A percentile compares a stretch with the other conserved stretches of the same genome.
These are phyloP conservation scores for Trichoderma koningiopsis DNA, from an alignment of 2,329 filamentous ascomycete species.

Conservation along the genomic window DNA sequence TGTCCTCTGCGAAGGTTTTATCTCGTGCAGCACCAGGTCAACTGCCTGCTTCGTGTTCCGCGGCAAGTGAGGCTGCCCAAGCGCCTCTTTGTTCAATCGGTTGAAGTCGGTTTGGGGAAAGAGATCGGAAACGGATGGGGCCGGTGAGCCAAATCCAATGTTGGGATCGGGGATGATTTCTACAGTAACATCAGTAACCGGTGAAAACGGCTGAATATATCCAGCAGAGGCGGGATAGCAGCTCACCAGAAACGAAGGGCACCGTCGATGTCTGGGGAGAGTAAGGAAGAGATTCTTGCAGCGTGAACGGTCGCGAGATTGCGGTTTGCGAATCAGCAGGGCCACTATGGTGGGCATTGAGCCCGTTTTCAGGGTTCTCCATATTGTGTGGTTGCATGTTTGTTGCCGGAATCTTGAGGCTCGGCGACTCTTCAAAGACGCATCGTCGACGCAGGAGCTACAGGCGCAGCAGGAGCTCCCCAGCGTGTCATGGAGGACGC, in stretches of 20 bases:
- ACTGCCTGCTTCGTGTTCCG: conserved; percentile 71
- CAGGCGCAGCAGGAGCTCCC: conserved; percentile 3
- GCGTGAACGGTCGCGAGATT: conserved; percentile 55
- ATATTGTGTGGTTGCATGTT: conserved; percentile 37
- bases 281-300: conserved; percentile 78
- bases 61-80: conserved; percentile 58
- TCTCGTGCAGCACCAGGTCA: conserved; percentile 71
- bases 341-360: conserved; percentile 32
- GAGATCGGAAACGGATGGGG: conserved; percentile 52
- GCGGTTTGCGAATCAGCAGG: conserved; percentile 32
- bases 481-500: conserved; percentile 21
- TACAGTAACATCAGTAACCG: conserved; percentile 36
- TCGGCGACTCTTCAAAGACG: conserved; percentile 35
- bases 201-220: neutral
- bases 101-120: conserved; percentile 61
- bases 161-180: conserved; percentile 68
- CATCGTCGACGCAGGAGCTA: conserved; percentile 35
- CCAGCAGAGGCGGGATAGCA: neutral
- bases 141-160: conserved; percentile 58
- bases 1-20: conserved; percentile 71
- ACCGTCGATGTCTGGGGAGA: conserved; percentile 80
- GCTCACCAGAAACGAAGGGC: conserved; percentile 73
- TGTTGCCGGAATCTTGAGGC: conserved; percentile 35
- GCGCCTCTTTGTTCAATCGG: conserved; percentile 70
- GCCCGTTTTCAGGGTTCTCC: conserved; percentile 41